A percentile compares a stretch with the other conserved stretches of the same genome.
Conservation (phyloP, 306 rosid genomes). For the Rosa chinensis region DNA sequence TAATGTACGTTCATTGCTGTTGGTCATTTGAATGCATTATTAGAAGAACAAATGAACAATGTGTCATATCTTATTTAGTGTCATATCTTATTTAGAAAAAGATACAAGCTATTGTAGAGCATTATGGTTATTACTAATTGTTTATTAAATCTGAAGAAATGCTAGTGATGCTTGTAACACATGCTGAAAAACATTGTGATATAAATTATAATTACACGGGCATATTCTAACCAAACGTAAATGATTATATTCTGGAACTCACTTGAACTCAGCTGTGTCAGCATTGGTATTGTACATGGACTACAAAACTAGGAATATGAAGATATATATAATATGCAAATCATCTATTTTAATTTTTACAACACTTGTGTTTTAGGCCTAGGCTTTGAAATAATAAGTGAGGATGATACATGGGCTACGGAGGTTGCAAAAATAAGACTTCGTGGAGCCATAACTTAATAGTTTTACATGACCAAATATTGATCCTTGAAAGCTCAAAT, state of each 20-base stretch:
- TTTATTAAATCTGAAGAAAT: background rate
- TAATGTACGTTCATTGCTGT: slow-evolving; percentile 7
- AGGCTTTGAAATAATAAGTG: background rate
- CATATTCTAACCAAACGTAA: background rate
- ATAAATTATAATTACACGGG: background rate
- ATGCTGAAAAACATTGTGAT: background rate
- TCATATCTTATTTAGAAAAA: slow-evolving; percentile 37
- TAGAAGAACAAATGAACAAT: slow-evolving; percentile 35
- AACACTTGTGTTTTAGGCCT: background rate
- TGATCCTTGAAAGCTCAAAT: background rate
- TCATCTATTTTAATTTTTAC: background rate
- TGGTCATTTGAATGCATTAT: background rate
- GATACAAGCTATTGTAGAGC: slow-evolving; percentile 1
- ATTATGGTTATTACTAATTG: slow-evolving; percentile 16
- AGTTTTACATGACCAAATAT: background rate
- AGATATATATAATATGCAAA: background rate
- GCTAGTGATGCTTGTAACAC: background rate
- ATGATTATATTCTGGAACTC: background rate
- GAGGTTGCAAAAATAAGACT: background rate
- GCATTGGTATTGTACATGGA: background rate
- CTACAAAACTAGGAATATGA: background rate
- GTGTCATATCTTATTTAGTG: slow-evolving; percentile 41
- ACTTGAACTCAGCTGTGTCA: background rate
- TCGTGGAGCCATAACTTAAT: background rate
- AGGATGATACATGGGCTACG: background rate